phyloP scores from a whole-genome alignment of 345 rosid species.

The Euclidium syriacum region DNA sequence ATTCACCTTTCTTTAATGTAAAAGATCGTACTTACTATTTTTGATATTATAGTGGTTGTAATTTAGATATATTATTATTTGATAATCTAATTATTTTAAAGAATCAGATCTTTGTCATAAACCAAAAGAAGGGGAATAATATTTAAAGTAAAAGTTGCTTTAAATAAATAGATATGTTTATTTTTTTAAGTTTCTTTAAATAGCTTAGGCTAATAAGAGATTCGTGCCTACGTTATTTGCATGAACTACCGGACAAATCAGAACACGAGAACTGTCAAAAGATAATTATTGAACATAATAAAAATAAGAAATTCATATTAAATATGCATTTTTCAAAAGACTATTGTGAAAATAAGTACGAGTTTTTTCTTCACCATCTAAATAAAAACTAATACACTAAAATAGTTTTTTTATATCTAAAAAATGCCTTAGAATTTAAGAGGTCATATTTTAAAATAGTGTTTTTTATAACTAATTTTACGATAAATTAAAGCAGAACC shows the following conservation, averaged over 20 bases:
- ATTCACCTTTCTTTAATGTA: background rate
- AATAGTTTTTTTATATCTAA: too few relatives aligned
- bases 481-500: background rate
- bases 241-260: constrained; percentile 21
- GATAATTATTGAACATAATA: background rate
- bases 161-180: background rate
- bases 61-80: background rate
- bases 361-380: too few relatives aligned
- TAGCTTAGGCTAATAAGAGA: constrained; percentile 14
- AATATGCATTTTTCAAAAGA: too few relatives aligned
- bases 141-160: constrained; percentile 2
- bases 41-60: background rate
- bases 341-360: too few relatives aligned
- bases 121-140: constrained; percentile 5
- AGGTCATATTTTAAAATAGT: too few relatives aligned
- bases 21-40: background rate
- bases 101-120: constrained; percentile 25
- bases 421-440: too few relatives aligned
- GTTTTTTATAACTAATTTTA: too few relatives aligned
- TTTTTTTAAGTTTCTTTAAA: background rate
- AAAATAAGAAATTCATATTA: too few relatives aligned
- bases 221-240: constrained; percentile 25
- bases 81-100: background rate
- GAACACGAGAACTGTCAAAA: constrained; percentile 6
- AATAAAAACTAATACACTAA: too few relatives aligned